These are phyloP conservation scores for Oryza australiensis DNA, from an alignment of 176 grass and related monocot genomes.

Conservation along the genomic window DNA sequence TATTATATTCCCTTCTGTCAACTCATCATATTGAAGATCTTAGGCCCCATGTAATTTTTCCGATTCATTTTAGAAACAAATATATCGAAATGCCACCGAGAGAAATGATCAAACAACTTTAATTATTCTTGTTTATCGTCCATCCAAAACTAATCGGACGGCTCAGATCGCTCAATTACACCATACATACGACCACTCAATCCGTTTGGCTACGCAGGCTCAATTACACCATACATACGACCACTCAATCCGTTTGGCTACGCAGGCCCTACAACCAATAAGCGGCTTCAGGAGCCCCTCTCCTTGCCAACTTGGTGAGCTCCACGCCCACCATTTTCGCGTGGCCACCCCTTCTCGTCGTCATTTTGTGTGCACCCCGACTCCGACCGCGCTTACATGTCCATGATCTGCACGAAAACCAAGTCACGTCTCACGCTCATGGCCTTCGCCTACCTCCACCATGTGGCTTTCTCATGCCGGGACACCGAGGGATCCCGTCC, in stretches of 20 bases:
- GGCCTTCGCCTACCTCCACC: conserved; percentile 52
- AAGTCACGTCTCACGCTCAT: conserved; percentile 27
- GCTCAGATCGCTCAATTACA: not conserved
- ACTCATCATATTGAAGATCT: too few species aligned
- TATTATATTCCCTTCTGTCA: too few species aligned
- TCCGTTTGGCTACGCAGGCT: too few species aligned
- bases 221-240: not conserved
- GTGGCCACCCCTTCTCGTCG: conserved; percentile 31
- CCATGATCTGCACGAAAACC: conserved; percentile 16
- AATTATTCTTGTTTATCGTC: too few species aligned
- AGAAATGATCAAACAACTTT: too few species aligned
- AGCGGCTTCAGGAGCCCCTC: conserved; percentile 18
- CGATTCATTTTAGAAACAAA: too few species aligned
- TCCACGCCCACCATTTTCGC: conserved; percentile 68
- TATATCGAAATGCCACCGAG: too few species aligned
- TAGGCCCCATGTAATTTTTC: too few species aligned
- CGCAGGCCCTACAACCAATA: not conserved
- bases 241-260: too few species aligned
- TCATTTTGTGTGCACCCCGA: conserved; percentile 20
- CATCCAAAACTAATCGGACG: not conserved
- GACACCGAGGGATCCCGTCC: conserved; percentile 52
- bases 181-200: too few species aligned
- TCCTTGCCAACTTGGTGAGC: conserved; percentile 48
- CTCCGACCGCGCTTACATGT: conserved; percentile 42
- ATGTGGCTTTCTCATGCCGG: too few species aligned